phyloP scores from a whole-genome alignment of 371 early-diverging fungal species.

The Basidiobolus meristosporus region DNA sequence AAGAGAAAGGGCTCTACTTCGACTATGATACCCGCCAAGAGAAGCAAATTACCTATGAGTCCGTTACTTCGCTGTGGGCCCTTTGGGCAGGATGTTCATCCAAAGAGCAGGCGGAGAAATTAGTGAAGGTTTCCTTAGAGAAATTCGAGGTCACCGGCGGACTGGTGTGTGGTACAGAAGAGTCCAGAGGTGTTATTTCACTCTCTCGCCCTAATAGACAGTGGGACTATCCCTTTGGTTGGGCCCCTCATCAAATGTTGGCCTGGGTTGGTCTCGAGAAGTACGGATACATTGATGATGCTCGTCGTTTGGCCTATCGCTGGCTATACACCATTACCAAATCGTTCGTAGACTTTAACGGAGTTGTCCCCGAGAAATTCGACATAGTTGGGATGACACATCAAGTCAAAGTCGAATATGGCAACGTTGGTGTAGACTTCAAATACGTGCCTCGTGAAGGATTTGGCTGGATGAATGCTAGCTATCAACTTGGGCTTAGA shows the following conservation, averaged over 20 bases:
- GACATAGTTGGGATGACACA: conserved; percentile 86
- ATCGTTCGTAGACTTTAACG: conserved; percentile 90
- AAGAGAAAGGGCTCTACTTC: conserved; percentile 51
- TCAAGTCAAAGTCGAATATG: conserved; percentile 83
- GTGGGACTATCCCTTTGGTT: conserved; percentile 92
- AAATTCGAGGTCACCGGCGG: conserved; percentile 77
- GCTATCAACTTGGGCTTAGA: conserved; percentile 64
- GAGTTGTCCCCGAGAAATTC: conserved; percentile 93
- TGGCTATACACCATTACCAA: conserved; percentile 90
- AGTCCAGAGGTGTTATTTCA: conserved; percentile 53
- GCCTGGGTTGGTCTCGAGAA: conserved; percentile 79
- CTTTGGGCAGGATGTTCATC: conserved; percentile 60
- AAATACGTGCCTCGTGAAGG: conserved; percentile 88
- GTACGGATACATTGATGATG: conserved; percentile 63
- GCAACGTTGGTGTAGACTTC: conserved; percentile 87
- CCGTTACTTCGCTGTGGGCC: conserved; percentile 56
- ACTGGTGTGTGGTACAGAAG: conserved; percentile 73
- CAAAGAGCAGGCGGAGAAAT: conserved; percentile 29
- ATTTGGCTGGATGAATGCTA: conserved; percentile 97
- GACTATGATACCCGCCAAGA: conserved; percentile 51
- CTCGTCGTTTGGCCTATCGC: conserved; percentile 72
- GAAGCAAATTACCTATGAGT: conserved; percentile 38
- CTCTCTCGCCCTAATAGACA: conserved; percentile 82
- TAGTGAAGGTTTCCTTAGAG: conserved; percentile 13
- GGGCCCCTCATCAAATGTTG: conserved; percentile 96